Base-by-base conservation (phyloP, 305 asterid species). In the Fraxinus dipetala region DNA sequence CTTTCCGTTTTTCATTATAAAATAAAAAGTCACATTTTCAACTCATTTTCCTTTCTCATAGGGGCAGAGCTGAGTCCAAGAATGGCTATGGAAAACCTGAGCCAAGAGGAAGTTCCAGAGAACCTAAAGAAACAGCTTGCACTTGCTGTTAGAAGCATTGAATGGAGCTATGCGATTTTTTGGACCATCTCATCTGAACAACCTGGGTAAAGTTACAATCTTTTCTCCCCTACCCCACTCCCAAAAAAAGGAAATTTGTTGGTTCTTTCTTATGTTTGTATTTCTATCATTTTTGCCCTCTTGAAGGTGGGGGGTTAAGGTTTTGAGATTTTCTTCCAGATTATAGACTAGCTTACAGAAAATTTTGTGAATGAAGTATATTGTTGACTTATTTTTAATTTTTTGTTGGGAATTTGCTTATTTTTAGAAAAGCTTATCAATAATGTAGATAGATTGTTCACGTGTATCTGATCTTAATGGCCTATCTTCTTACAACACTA, bases 161-260 rank as follows among this genome's bases (percentile, higher is more conserved):
- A 93, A 70, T 95, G 99, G 99, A 90, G 96, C 87, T 95, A 95
- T 89, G 97, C 91, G 20, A 91, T 95, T 35, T 94, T 93, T 89
- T 95, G 99, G 99, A 90, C 99, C 48, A 35, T 75, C 86, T 89
- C 98, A 51, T 79, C 94, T 75, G 82, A 56, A 77, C 87, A 91
- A 77, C 90, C 90, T 6, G 97, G 98, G 99, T 95, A 94, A 81
- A 83, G 22, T 0, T 85, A 61, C 78, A 63, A 36, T 77, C 83
- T 87, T 82, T 77, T 56, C 36, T 75, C 14, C 75, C 24, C 43
- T 24, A 69, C 20, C 40, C 43, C 75, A 69, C 75, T n/a, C 20
- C 75, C 75, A 69, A 69, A 40, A 65, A 69, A n/a, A 18, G 63
- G 1, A 5, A 16, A 5, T 30, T 43, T 83, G 77, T 24, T 78